phyloP scores from a whole-genome alignment of 2,329 filamentous ascomycete species.

The Ophiosphaerella herpotricha region DNA sequence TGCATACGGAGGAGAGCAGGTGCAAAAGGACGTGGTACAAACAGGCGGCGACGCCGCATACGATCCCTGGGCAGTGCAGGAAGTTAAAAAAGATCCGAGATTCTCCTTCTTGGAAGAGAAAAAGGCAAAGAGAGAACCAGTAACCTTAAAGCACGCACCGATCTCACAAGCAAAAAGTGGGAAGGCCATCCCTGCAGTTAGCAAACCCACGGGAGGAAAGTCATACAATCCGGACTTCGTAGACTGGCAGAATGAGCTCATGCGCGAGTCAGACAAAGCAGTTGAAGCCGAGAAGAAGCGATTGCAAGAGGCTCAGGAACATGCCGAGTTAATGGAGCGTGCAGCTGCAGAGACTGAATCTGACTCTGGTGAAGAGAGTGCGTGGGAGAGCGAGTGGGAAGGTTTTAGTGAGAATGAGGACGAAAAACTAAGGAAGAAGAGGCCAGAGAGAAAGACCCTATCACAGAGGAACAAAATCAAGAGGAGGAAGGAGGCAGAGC shows the following conservation, averaged over 20 bases:
- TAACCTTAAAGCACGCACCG: constrained; percentile 75
- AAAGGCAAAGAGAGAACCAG: constrained; percentile 71
- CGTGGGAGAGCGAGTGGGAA: constrained; percentile 85
- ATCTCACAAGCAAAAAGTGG: constrained; percentile 82
- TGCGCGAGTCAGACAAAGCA: constrained; percentile 76
- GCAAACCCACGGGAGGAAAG: constrained; percentile 77
- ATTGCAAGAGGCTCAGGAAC: constrained; percentile 67
- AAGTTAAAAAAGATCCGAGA: constrained; percentile 56
- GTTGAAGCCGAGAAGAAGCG: constrained; percentile 79
- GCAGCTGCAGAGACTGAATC: constrained; percentile 74
- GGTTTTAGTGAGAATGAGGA: constrained; percentile 55
- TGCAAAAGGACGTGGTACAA: constrained; percentile 53
- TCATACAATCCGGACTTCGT: constrained; percentile 91
- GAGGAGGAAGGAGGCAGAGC: constrained; percentile 85
- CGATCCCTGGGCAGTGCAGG: constrained; percentile 75
- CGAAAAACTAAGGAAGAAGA: constrained; percentile 71
- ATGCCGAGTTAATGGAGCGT: constrained; percentile 69
- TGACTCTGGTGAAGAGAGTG: constrained; percentile 83
- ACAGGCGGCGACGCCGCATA: constrained; percentile 65
- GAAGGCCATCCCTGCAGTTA: constrained; percentile 77
- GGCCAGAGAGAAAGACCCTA: constrained; percentile 82
- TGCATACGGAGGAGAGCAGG: constrained; percentile 70
- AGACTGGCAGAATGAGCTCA: constrained; percentile 80
- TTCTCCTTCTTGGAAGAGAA: constrained; percentile 71
- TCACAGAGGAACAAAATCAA: constrained; percentile 86